Conservation (phyloP, 1,284 basidiomycete species). For the Omphalotus olearius region DNA sequence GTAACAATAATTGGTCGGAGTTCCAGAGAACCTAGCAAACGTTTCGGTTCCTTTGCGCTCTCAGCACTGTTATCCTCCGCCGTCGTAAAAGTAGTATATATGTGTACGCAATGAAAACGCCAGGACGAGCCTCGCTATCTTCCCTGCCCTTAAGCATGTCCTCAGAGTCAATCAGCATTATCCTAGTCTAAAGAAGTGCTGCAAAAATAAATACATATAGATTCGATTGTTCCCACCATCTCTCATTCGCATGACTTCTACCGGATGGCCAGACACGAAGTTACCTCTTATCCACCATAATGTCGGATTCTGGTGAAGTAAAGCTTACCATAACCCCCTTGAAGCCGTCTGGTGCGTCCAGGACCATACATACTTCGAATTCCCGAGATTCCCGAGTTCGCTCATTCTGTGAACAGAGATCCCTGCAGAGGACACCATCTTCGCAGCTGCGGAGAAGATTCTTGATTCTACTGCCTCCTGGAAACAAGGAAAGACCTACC, state of each 20-base stretch:
- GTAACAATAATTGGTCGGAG: too few relatives aligned
- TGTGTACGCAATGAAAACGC: too few relatives aligned
- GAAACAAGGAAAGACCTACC: slow-evolving; percentile 62
- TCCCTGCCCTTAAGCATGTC: too few relatives aligned
- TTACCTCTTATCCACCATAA: background rate
- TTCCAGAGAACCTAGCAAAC: too few relatives aligned
- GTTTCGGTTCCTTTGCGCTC: too few relatives aligned
- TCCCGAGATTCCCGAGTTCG: background rate
- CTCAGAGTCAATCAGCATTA: too few relatives aligned
- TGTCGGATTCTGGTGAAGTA: slow-evolving; percentile 4
- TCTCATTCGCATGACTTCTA: background rate
- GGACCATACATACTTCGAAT: background rate
- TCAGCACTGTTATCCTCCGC: too few relatives aligned
- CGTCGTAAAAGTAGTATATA: too few relatives aligned
- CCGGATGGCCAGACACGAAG: background rate
- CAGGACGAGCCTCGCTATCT: too few relatives aligned
- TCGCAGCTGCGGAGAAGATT: slow-evolving; percentile 50
- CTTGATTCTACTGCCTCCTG: slow-evolving; percentile 52
- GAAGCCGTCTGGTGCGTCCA: slow-evolving; percentile 36
- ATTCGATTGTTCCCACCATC: background rate
- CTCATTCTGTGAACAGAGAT: slow-evolving; percentile 38
- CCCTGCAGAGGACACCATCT: slow-evolving; percentile 53
- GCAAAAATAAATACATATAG: too few relatives aligned
- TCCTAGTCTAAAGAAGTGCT: too few relatives aligned
- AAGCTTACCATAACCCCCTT: slow-evolving; percentile 41